Evolutionary conservation across 2,329 filamentous ascomycete species (phyloP).

Genomic region (Dryadomyces sulphureus): DNA sequence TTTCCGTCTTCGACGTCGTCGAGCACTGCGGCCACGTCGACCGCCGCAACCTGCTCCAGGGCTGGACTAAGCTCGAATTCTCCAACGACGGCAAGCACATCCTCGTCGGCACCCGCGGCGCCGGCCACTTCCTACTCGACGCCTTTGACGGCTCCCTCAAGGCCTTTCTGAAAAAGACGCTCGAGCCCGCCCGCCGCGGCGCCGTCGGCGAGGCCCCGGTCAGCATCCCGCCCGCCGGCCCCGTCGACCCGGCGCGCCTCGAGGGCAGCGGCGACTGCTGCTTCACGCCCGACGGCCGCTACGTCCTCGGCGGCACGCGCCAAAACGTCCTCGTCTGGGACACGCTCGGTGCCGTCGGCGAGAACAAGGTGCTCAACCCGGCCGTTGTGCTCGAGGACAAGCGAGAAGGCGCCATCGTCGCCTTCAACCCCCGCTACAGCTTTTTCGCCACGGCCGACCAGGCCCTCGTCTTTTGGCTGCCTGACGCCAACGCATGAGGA

Average conservation of each 20-base stretch:
- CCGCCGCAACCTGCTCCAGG: conserved; percentile 43
- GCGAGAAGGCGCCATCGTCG: conserved; percentile 58
- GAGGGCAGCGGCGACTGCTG: conserved; percentile 66
- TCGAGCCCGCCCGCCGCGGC: conserved; percentile 35
- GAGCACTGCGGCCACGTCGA: conserved; percentile 35
- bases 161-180: conserved; percentile 51
- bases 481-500: conserved; percentile 44
- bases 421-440: conserved; percentile 84
- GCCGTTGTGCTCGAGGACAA: conserved; percentile 49
- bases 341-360: conserved; percentile 39
- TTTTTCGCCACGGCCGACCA: conserved; percentile 82
- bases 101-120: conserved; percentile 68
- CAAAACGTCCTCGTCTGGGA: conserved; percentile 81
- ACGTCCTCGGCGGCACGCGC: conserved; percentile 65
- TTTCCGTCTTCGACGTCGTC: conserved; percentile 69
- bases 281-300: conserved; percentile 81
- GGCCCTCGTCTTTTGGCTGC: conserved; percentile 67
- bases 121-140: conserved; percentile 84
- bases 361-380: conserved; percentile 47
- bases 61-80: conserved; percentile 89
- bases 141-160: conserved; percentile 73
- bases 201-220: conserved; percentile 41
- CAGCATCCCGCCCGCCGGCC: conserved; percentile 16
- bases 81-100: conserved; percentile 88
- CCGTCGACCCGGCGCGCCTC: conserved; percentile 19